Percentiles rank a stretch among this genome's conserved stretches.
These are phyloP conservation scores for Nigrograna mackinnonii DNA, from an alignment of 2,329 filamentous ascomycete species.

Conservation along the genomic window DNA sequence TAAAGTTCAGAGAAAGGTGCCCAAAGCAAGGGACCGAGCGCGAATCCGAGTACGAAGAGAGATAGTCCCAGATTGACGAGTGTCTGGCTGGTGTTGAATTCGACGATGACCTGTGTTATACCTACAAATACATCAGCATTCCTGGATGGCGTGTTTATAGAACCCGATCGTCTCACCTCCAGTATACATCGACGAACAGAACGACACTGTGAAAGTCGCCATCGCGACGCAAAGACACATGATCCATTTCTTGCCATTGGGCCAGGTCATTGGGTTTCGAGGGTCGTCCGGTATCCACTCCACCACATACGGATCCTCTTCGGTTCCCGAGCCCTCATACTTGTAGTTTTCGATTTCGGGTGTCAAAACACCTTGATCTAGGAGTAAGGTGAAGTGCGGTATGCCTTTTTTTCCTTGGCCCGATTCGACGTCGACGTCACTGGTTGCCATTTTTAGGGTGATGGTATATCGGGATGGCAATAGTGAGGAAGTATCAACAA, in stretches of 20 bases:
- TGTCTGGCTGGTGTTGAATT: slow-evolving; percentile 44
- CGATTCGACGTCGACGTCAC: slow-evolving; percentile 35
- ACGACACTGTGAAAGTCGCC: slow-evolving; percentile 47
- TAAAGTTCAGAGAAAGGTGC: slow-evolving; percentile 63
- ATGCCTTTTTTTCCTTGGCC: slow-evolving; percentile 30
- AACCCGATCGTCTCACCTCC: too few species aligned
- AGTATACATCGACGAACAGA: slow-evolving; percentile 47
- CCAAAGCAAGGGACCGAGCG: slow-evolving; percentile 42
- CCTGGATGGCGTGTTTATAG: too few species aligned
- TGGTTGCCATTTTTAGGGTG: too few species aligned
- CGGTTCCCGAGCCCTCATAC: slow-evolving; percentile 48
- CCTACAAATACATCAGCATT: slow-evolving; percentile 17
- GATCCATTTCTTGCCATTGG: slow-evolving; percentile 45
- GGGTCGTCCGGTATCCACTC: slow-evolving; percentile 53
- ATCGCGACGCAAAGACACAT: slow-evolving; percentile 45
- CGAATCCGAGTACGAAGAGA: slow-evolving; percentile 49
- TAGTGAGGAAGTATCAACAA: too few species aligned
- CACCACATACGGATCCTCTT: slow-evolving; percentile 49
- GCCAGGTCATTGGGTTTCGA: slow-evolving; percentile 48
- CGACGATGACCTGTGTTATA: slow-evolving; percentile 40
- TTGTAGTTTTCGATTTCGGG: slow-evolving; percentile 41
- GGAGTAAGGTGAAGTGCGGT: slow-evolving; percentile 39
- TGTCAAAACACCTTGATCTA: slow-evolving; percentile 41
- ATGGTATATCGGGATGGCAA: too few species aligned
- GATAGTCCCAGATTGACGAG: slow-evolving; percentile 46